Base-by-base conservation (phyloP, 192 early-diverging fungal genomes). In the Rhizophagus sp. region DNA sequence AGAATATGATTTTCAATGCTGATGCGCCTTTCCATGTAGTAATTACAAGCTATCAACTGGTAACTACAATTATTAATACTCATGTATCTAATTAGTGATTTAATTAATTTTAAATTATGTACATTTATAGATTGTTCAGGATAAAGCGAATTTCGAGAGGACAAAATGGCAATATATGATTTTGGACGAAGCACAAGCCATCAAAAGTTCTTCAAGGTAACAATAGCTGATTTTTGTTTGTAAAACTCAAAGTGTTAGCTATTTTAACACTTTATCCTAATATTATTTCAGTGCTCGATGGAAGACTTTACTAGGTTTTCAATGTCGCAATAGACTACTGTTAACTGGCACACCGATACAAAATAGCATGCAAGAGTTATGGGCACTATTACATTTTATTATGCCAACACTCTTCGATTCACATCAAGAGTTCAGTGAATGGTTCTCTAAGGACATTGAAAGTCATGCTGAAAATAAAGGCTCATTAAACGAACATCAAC, bases 121-220 rank as follows among this genome's bases (percentile, higher is more conserved):
- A 34, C 27, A 22, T 57, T 76, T 13, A 25, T 63, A 86, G 83
- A 83, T 93, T 7, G 89, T 95, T 22, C 86, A 91, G n/a, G 96
- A 97, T 75, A 90, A 93, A 69, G 88, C 87, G 52, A 92, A 96
- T 79, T 90, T 97, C 65, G 89, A 91, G 73, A 87, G 95, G 30
- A 91, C 95, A 73, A 93, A 94, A 84, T 97, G 96, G 96, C 95
- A 96, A 87, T 97, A 97, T 80, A 96, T 97, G 95, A 90, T 97
- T 41, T 87, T 97, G 44, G 96, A 97, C 83, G 96, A 97, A 85
- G 96, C 96, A 9, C 96, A 97, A 83, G 94, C 94, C 8, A 97
- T 97, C 85, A 97, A 97, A 84, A 94, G 91, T 79, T 96, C 94
- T n/a, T 85, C 92, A 9, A 87, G 50, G 75, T 44, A 73, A 52